Conservation (phyloP, 2,329 filamentous ascomycete species). For the Aureobasidium musti region DNA sequence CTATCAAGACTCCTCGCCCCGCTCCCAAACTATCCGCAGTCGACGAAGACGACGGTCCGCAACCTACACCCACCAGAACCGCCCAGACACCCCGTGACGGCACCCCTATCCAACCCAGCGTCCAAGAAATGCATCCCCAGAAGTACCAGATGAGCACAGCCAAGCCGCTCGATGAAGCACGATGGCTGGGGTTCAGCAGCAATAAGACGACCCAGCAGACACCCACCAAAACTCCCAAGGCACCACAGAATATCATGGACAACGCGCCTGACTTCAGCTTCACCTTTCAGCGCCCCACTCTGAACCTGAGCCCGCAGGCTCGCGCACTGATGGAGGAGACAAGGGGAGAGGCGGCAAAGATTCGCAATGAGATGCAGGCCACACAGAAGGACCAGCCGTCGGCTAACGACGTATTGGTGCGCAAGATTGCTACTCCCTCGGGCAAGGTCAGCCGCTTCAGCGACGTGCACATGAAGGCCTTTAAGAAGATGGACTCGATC, state of each 20-base stretch:
- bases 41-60: constrained; percentile 48
- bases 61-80: constrained; percentile 37
- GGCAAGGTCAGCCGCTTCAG: constrained; percentile 79
- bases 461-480: constrained; percentile 80
- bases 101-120: constrained; percentile 67
- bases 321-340: constrained; percentile 65
- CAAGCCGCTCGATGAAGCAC: constrained; percentile 74
- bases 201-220: constrained; percentile 66
- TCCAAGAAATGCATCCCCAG: constrained; percentile 88
- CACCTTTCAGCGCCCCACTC: constrained; percentile 58
- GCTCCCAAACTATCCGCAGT: constrained; percentile 49
- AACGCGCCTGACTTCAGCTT: constrained; percentile 65
- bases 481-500: constrained; percentile 98
- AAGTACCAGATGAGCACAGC: constrained; percentile 73
- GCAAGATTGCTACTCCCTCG: constrained; percentile 79
- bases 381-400: constrained; percentile 57
- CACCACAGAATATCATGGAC: constrained; percentile 41
- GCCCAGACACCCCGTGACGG: constrained; percentile 60
- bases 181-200: constrained; percentile 79
- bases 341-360: constrained; percentile 68
- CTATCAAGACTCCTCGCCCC: constrained; percentile 38
- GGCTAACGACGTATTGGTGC: constrained; percentile 49
- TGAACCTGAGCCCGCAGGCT: constrained; percentile 62
- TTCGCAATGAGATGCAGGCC: constrained; percentile 67
- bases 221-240: constrained; percentile 57